Conservation (phyloP, 805 yeast species). For the Cyberlindnera euphorbiiphila region DNA sequence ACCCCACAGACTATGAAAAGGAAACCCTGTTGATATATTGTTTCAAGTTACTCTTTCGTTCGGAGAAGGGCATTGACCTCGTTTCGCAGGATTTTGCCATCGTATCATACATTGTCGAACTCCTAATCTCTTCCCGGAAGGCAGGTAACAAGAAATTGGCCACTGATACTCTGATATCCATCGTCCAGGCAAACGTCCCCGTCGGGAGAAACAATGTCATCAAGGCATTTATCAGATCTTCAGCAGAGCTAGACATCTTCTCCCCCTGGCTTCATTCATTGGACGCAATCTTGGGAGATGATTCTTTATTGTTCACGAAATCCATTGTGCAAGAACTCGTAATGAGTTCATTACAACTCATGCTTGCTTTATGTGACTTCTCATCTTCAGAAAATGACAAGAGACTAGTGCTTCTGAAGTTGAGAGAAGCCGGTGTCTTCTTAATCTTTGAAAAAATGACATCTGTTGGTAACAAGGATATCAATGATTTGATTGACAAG, state of each 20-base stretch:
- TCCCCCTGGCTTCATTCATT: constrained; percentile 22
- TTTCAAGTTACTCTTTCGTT: constrained; percentile 45
- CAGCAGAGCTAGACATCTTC: constrained; percentile 18
- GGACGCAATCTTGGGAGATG: constrained; percentile 13
- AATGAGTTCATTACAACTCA: constrained; percentile 20
- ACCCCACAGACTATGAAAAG: constrained; percentile 44
- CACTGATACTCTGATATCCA: constrained; percentile 44
- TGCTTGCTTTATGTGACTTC: constrained; percentile 24
- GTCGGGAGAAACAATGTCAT: constrained; percentile 30
- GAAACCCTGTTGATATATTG: constrained; percentile 50
- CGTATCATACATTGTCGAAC: constrained; percentile 38
- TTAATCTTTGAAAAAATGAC: constrained; percentile 32
- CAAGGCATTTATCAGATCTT: constrained; percentile 21
- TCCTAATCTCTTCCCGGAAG: constrained; percentile 45
- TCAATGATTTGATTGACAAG: constrained; percentile 24
- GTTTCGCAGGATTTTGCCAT: constrained; percentile 24
- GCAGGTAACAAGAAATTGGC: constrained; percentile 49
- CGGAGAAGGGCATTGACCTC: constrained; percentile 24
- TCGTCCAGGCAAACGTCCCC: constrained; percentile 28
- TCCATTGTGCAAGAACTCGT: constrained; percentile 19
- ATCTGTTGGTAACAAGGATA: constrained; percentile 38
- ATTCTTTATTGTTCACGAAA: constrained; percentile 20
- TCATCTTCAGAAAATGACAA: constrained; percentile 26
- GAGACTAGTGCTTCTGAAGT: constrained; percentile 27
- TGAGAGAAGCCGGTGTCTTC: constrained; percentile 37